Conservation (phyloP, 805 yeast species). For the Starmerella asiatica region DNA sequence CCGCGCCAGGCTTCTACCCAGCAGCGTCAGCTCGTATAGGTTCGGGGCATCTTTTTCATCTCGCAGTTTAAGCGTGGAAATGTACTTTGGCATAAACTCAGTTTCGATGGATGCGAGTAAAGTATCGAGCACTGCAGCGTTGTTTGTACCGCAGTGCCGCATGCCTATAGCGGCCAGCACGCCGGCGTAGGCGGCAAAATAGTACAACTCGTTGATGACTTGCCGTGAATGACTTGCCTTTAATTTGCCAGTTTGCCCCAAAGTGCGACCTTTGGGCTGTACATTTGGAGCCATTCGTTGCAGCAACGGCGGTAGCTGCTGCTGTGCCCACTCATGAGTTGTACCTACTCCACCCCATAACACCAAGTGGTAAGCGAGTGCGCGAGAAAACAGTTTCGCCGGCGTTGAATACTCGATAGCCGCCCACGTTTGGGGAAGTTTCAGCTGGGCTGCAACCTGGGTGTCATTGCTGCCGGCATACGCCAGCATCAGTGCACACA, state of each 20-base stretch:
- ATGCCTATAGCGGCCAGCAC: constrained; percentile 60
- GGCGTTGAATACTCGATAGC: constrained; percentile 64
- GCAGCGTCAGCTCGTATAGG: neutral
- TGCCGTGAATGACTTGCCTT: too few species aligned
- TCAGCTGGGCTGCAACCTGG: constrained; percentile 46
- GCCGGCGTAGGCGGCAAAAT: constrained; percentile 60
- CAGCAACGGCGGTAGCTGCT: constrained; percentile 37
- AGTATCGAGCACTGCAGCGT: constrained; percentile 34
- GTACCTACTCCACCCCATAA: constrained; percentile 55
- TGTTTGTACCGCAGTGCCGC: constrained; percentile 57
- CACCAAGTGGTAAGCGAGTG: constrained; percentile 50
- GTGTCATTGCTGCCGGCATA: constrained; percentile 53
- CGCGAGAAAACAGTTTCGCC: constrained; percentile 53
- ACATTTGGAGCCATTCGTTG: neutral
- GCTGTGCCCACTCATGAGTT: constrained; percentile 41
- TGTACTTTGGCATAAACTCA: constrained; percentile 32
- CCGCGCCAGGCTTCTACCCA: constrained; percentile 1
- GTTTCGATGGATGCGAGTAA: constrained; percentile 43
- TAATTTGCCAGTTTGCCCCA: too few species aligned
- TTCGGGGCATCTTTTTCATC: neutral
- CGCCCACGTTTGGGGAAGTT: constrained; percentile 46
- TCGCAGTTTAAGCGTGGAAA: too few species aligned
- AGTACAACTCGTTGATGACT: constrained; percentile 34
- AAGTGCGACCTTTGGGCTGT: neutral
- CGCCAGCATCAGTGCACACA: constrained; percentile 60